Percentiles rank a stretch among this genome's conserved stretches.
These are phyloP conservation scores for Dothistroma septosporum DNA, from an alignment of 2,329 filamentous ascomycete species.

Conservation along the genomic window DNA sequence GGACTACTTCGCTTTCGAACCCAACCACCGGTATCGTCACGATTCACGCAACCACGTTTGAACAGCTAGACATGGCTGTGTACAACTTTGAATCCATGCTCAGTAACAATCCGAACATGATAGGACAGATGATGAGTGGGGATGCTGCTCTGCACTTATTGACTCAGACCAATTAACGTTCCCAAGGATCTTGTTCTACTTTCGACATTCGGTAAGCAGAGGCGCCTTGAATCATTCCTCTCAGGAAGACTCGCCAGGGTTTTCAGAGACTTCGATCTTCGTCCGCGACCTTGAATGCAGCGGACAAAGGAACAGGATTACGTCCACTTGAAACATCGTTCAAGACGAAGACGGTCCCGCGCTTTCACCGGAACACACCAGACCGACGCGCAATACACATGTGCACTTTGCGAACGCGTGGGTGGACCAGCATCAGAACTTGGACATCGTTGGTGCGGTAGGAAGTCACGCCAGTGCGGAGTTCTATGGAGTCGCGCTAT, in stretches of 20 bases:
- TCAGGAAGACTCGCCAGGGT: neutral
- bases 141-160: conserved; percentile 4
- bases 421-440: conserved; percentile 7
- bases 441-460: conserved; percentile 15
- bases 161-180: conserved; percentile 6
- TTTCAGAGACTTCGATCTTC: conserved; percentile 7
- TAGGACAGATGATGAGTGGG: conserved; percentile 1
- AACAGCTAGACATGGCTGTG: conserved; percentile 7
- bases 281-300: conserved; percentile 9
- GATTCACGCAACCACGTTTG: neutral
- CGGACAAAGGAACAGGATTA: conserved; percentile 12
- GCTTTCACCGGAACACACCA: conserved; percentile 8
- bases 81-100: conserved; percentile 12
- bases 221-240: neutral
- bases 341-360: conserved; percentile 10
- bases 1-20: conserved; percentile 2
- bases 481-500: conserved; percentile 8
- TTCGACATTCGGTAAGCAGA: conserved; percentile 8
- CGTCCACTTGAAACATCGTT: conserved; percentile 8
- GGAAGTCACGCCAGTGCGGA: neutral
- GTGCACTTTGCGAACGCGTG: conserved; percentile 9
- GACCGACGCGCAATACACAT: conserved; percentile 1
- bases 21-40: conserved; percentile 3
- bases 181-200: conserved; percentile 11
- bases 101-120: conserved; percentile 1